A percentile compares a stretch with the other conserved stretches of the same genome.
phyloP scores from a whole-genome alignment of 2,329 filamentous ascomycete genomes.

The Apiospora aurea region DNA sequence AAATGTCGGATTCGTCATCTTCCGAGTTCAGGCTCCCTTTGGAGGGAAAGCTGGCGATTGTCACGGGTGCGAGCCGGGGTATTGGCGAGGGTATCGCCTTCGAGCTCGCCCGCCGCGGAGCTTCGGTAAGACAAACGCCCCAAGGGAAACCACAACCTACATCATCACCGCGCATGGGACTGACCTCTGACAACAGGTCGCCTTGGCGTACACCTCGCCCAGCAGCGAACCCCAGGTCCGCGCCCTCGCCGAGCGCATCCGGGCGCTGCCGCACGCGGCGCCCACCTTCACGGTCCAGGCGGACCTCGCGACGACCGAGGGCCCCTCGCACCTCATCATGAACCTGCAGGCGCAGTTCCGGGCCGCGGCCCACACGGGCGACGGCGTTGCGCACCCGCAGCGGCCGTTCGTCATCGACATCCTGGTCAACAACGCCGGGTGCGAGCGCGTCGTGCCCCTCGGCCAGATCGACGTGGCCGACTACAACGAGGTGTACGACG shows the following conservation, averaged over 20 bases:
- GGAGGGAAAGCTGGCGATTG: constrained; percentile 42
- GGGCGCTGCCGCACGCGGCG: constrained; percentile 51
- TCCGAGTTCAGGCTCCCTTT: constrained; percentile 25
- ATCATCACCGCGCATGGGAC: too few relatives aligned
- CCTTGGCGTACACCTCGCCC: constrained; percentile 69
- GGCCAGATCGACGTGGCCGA: constrained; percentile 54
- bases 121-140: constrained; percentile 51
- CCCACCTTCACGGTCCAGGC: constrained; percentile 31
- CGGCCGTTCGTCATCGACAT: constrained; percentile 38
- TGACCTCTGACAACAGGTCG: constrained; percentile 37
- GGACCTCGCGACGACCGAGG: constrained; percentile 36
- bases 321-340: constrained; percentile 31
- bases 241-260: constrained; percentile 65
- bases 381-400: constrained; percentile 27
- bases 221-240: constrained; percentile 66
- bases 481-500: constrained; percentile 60
- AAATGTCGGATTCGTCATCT: neutral
- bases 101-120: constrained; percentile 57
- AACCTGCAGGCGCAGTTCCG: constrained; percentile 13
- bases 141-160: constrained; percentile 46
- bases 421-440: constrained; percentile 49
- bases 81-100: constrained; percentile 55
- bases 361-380: constrained; percentile 12
- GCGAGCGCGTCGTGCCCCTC: constrained; percentile 45
- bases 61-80: constrained; percentile 56